Percentiles rank a stretch among this genome's conserved stretches.
Evolutionary conservation across 2,329 filamentous ascomycete genomes (phyloP).

Genomic region (Phialocephala subalpina): DNA sequence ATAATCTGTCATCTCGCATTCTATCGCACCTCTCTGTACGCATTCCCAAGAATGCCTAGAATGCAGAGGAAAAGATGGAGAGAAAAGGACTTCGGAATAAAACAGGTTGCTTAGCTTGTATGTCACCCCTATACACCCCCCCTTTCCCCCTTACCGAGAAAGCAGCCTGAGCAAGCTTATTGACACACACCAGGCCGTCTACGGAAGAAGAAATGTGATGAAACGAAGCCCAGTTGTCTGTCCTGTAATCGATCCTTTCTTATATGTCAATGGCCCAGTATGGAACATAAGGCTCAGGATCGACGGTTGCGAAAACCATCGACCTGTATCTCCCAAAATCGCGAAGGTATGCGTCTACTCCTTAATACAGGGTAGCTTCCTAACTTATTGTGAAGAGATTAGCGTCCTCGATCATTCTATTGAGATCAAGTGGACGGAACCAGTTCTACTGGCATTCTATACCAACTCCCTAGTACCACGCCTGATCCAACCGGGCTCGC

Average conservation of each 20-base stretch:
- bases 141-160: background rate
- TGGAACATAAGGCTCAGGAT: slow-evolving; percentile 9
- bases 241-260: background rate
- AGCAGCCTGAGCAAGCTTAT: background rate
- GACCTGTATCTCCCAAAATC: background rate
- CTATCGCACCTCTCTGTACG: background rate
- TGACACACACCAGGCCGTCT: slow-evolving; percentile 1
- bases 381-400: background rate
- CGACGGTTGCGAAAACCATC: background rate
- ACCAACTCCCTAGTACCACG: background rate
- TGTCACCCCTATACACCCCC: too few relatives aligned
- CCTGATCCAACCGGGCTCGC: background rate
- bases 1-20: background rate
- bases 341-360: background rate
- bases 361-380: background rate
- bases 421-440: slow-evolving; percentile 1
- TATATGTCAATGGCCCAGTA: slow-evolving; percentile 8
- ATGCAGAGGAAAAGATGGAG: background rate
- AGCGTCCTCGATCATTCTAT: background rate
- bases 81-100: background rate
- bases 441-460: slow-evolving; percentile 10
- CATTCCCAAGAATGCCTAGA: background rate
- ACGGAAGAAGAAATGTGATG: slow-evolving; percentile 17
- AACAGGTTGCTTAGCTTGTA: background rate
- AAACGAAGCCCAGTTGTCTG: slow-evolving; percentile 8